Evolutionary conservation across 768 basidiomycete species (phyloP).

Genomic region (Tulasnella calospora): DNA sequence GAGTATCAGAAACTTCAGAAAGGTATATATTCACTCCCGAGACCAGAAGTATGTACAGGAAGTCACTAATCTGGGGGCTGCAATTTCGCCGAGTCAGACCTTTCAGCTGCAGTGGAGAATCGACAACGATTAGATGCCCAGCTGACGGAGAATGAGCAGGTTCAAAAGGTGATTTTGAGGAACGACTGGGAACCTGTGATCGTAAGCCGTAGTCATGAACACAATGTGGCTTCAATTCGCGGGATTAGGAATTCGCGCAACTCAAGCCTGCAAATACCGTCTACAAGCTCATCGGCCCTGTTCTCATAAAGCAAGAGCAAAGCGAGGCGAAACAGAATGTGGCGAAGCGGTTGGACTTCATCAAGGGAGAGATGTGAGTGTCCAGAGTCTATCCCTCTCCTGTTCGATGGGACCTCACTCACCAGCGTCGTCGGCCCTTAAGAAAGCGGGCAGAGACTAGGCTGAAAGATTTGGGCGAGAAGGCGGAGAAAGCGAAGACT

Average conservation of each 20-base stretch:
- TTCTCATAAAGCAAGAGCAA: slow-evolving; percentile 85
- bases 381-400: slow-evolving; percentile 23
- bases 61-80: background rate
- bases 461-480: slow-evolving; percentile 70
- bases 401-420: background rate
- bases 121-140: slow-evolving; percentile 87
- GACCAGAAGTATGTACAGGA: background rate
- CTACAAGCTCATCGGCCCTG: slow-evolving; percentile 88
- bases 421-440: background rate
- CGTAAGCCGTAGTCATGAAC: background rate
- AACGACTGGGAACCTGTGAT: background rate
- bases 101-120: slow-evolving; percentile 67
- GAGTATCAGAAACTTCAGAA: slow-evolving; percentile 79
- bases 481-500: slow-evolving; percentile 72
- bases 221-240: background rate
- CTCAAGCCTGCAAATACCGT: slow-evolving; percentile 72
- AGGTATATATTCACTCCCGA: slow-evolving; percentile 30
- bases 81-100: slow-evolving; percentile 42
- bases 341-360: slow-evolving; percentile 85
- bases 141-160: slow-evolving; percentile 83
- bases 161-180: slow-evolving; percentile 62
- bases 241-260: slow-evolving; percentile 67
- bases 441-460: slow-evolving; percentile 78
- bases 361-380: slow-evolving; percentile 76
- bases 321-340: slow-evolving; percentile 82